Conservation (phyloP, 371 early-diverging fungal species). For the Polyrhizophydium stewartii region DNA sequence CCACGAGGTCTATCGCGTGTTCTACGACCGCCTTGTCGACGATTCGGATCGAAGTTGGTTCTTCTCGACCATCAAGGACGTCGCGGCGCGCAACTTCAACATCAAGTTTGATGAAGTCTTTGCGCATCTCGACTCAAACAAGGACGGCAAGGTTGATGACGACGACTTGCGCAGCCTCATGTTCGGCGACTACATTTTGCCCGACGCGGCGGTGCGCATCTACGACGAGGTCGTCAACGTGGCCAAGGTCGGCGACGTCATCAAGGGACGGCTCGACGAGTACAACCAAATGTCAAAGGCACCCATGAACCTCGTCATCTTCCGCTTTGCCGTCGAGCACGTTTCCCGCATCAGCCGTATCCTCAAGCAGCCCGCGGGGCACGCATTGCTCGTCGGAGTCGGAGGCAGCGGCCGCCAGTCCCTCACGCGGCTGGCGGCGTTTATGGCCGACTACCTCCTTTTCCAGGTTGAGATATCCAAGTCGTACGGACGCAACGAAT, state of each 20-base stretch:
- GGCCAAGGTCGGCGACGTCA: slow-evolving; percentile 37
- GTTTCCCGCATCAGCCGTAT: slow-evolving; percentile 48
- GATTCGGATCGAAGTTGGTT: slow-evolving; percentile 46
- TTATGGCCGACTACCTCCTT: slow-evolving; percentile 47
- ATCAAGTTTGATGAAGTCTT: slow-evolving; percentile 40
- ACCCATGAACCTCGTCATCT: slow-evolving; percentile 55
- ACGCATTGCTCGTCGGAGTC: slow-evolving; percentile 52
- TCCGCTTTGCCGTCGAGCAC: slow-evolving; percentile 54
- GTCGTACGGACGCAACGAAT: slow-evolving; percentile 46
- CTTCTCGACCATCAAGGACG: slow-evolving; percentile 39
- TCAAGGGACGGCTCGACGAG: slow-evolving; percentile 46
- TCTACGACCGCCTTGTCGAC: slow-evolving; percentile 51
- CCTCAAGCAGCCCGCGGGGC: slow-evolving; percentile 50
- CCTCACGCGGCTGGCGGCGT: slow-evolving; percentile 46
- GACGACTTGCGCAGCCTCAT: slow-evolving; percentile 52
- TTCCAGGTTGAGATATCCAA: slow-evolving; percentile 55
- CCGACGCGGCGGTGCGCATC: slow-evolving; percentile 37
- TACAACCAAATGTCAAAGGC: slow-evolving; percentile 52
- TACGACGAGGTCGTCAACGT: slow-evolving; percentile 51
- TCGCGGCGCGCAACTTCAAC: slow-evolving; percentile 36
- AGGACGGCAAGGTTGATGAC: slow-evolving; percentile 47
- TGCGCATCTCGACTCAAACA: slow-evolving; percentile 41
- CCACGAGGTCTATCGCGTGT: slow-evolving; percentile 52
- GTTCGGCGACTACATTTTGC: slow-evolving; percentile 52
- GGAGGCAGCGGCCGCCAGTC: slow-evolving; percentile 55